Evolutionary conservation across 495 filamentous ascomycete genomes (phyloP).

Genomic region (Hypoxylon fuscum): DNA sequence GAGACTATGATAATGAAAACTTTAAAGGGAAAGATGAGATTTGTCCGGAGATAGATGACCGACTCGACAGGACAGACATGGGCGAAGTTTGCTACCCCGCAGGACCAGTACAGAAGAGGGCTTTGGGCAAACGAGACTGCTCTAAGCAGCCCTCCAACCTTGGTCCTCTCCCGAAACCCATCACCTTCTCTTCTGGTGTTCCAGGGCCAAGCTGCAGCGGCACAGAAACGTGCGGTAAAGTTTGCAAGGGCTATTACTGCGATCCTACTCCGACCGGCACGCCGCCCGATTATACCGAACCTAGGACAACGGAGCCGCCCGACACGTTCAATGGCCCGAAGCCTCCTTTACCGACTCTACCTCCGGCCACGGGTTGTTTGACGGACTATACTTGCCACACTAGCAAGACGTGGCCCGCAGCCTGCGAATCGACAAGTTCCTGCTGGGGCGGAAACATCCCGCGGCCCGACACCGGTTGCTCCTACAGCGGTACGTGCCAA

Average conservation of each 20-base stretch:
- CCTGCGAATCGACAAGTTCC: neutral
- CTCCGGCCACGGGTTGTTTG: neutral
- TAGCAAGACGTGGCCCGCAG: neutral
- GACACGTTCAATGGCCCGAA: neutral
- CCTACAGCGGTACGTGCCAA: neutral
- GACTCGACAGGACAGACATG: too few relatives aligned
- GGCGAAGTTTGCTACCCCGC: neutral
- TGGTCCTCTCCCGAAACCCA: neutral
- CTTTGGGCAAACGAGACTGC: neutral
- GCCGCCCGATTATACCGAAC: too few relatives aligned
- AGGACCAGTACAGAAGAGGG: neutral
- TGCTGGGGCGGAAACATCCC: neutral
- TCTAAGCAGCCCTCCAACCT: neutral
- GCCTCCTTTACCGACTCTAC: neutral
- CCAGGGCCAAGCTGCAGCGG: slow-evolving; percentile 9
- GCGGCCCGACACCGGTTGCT: neutral
- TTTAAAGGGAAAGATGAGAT: neutral
- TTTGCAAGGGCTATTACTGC: slow-evolving; percentile 34
- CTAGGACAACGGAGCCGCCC: neutral
- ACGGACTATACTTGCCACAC: neutral
- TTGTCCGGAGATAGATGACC: too few relatives aligned
- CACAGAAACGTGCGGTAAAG: slow-evolving; percentile 15
- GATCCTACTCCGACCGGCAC: slow-evolving; percentile 1
- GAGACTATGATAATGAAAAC: neutral
- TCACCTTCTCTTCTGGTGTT: slow-evolving; percentile 7